Evolutionary conservation across 208 protist species (phyloP), one percentile per base, ranked within the genome.

Genomic region (Crithidia sp.): DNA sequence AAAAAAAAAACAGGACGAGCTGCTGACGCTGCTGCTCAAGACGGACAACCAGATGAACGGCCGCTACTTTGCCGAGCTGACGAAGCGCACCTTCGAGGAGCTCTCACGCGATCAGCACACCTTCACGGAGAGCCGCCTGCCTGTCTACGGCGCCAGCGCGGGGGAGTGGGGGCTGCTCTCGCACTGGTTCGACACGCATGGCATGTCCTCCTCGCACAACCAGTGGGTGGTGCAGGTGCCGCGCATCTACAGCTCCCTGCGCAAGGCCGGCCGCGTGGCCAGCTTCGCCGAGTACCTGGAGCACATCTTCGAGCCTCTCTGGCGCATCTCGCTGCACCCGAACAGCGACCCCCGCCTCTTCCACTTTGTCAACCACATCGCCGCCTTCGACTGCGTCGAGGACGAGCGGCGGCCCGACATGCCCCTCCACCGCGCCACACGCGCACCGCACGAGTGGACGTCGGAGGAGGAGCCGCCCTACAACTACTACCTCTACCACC

Each of bases 271-370:
- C 49, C 84, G 85, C 40, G 88, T 99, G 10, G 65, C 83, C 7
- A 98, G 67, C 67, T 99, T 99, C 76, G 81, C 96, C 45, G 89
- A 99, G 65, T 95, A 99, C 72, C 73, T 99, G 2, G 86, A 98
- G 67, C 98, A 99, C 86, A 94, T 99, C 19, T 99, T 99, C 82
- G 82, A 88, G 64, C 99, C 99, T 6, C 89, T 99, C 4, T 99
- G 99, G 84, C 90, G 97, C 61, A 98, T 98, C 14, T 98, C 98
- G 2, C 76, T 96, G 17, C 89, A 99, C 81, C 98, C 99, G 6
- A 85, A 72, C 43, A 91, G 88, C 53, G 86, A 99, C 80, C 98
- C 98, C 2, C 87, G 98, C 10, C 83, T 99, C 8, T 93, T 98
- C 71, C 83, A 97, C 72, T 99, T 99, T 68, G 83, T 99, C 28